These are phyloP conservation scores for Phlyctochytrium bullatum DNA, from an alignment of 192 early-diverging fungal species.

Conservation along the genomic window DNA sequence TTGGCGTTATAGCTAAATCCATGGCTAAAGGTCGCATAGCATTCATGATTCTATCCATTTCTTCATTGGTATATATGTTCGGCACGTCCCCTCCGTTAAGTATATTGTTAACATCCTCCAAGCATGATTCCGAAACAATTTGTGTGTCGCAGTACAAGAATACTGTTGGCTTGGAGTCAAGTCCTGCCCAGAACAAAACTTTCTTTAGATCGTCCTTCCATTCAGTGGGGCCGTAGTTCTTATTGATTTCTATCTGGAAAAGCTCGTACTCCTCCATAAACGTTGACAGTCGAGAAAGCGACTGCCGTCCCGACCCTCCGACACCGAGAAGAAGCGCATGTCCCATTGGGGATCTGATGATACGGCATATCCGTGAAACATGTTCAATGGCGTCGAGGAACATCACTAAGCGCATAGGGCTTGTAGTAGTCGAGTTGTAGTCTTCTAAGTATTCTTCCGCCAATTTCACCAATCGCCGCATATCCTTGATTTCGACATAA, in stretches of 20 bases:
- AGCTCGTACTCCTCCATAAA: slow-evolving; percentile 65
- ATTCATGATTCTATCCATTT: slow-evolving; percentile 55
- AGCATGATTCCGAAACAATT: slow-evolving; percentile 52
- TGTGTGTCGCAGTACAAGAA: slow-evolving; percentile 65
- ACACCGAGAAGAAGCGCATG: slow-evolving; percentile 58
- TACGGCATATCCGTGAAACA: slow-evolving; percentile 54
- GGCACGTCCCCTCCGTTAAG: slow-evolving; percentile 64
- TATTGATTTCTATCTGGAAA: slow-evolving; percentile 64
- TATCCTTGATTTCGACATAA: slow-evolving; percentile 58
- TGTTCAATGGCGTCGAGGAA: slow-evolving; percentile 65
- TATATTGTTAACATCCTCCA: slow-evolving; percentile 66
- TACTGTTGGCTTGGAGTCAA: slow-evolving; percentile 58
- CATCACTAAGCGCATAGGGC: slow-evolving; percentile 62
- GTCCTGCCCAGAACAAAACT: slow-evolving; percentile 51
- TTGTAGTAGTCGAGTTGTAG: slow-evolving; percentile 58
- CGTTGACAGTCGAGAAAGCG: slow-evolving; percentile 50
- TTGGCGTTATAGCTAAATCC: slow-evolving; percentile 46
- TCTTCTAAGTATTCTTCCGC: slow-evolving; percentile 63
- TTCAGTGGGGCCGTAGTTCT: slow-evolving; percentile 58
- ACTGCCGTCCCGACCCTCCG: slow-evolving; percentile 62
- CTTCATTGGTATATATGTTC: slow-evolving; percentile 60
- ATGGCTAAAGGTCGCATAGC: slow-evolving; percentile 53
- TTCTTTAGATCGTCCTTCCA: slow-evolving; percentile 66
- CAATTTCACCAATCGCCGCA: slow-evolving; percentile 53
- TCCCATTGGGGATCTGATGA: slow-evolving; percentile 57